Conservation (phyloP, 1,284 basidiomycete genomes). For the Anthracocystis panici-leucophaei region DNA sequence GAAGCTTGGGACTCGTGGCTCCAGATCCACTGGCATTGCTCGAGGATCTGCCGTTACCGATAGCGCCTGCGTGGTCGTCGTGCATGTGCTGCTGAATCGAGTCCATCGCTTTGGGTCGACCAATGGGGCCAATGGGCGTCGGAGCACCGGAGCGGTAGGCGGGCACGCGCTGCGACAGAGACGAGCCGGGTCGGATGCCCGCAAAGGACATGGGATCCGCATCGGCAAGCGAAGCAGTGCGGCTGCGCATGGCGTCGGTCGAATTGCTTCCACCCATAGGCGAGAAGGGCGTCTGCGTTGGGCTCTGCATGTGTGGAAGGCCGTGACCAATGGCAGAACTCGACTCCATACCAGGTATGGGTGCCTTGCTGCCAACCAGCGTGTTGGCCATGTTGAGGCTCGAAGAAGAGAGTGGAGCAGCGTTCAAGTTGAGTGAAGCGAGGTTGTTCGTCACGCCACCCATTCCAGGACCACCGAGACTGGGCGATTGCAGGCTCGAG, state of each 20-base stretch:
- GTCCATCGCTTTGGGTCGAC: conserved; percentile 58
- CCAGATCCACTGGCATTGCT: conserved; percentile 49
- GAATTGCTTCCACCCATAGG: conserved; percentile 35
- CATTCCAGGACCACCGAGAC: conserved; percentile 35
- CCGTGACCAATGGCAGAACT: conserved; percentile 14
- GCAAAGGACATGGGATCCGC: conserved; percentile 48
- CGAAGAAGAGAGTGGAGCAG: conserved; percentile 28
- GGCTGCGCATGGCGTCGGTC: conserved; percentile 40
- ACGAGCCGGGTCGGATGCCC: conserved; percentile 47
- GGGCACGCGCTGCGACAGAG: conserved; percentile 46
- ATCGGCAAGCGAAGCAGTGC: conserved; percentile 45
- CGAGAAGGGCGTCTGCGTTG: conserved; percentile 47
- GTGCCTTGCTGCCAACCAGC: conserved; percentile 30
- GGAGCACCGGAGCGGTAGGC: conserved; percentile 47
- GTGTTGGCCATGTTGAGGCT: conserved; percentile 19
- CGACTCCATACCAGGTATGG: conserved; percentile 30
- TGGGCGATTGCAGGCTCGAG: conserved; percentile 45
- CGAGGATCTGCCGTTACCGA: conserved; percentile 48
- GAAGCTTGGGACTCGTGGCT: conserved; percentile 44
- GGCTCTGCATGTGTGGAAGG: conserved; percentile 38
- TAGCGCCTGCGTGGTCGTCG: conserved; percentile 36
- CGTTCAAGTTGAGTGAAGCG: conserved; percentile 54
- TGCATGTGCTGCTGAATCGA: conserved; percentile 38
- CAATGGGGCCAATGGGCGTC: conserved; percentile 66
- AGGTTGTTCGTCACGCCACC: conserved; percentile 49